Conservation (phyloP, 495 filamentous ascomycete genomes). For the Penicillium paradoxum region DNA sequence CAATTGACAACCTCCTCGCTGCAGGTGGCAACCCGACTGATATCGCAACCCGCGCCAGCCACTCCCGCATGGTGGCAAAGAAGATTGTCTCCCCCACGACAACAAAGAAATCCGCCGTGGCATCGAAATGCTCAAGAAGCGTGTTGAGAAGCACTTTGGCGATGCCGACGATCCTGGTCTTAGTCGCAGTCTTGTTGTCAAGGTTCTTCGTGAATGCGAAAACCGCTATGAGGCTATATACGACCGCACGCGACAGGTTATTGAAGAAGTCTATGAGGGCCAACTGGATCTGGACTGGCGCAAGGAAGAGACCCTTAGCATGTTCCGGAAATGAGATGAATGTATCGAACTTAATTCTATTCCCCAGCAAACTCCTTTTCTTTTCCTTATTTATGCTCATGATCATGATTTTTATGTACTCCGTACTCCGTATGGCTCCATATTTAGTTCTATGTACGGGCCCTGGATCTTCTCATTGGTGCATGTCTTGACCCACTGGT, state of each 20-base stretch:
- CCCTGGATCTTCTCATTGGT: not conserved
- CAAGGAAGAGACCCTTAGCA: constrained; percentile 50
- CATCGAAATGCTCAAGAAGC: constrained; percentile 77
- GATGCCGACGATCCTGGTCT: constrained; percentile 73
- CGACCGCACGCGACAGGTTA: constrained; percentile 61
- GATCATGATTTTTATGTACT: not conserved
- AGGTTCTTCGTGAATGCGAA: constrained; percentile 80
- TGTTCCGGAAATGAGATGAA: constrained; percentile 44
- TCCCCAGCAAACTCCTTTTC: constrained; percentile 3
- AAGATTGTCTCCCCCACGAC: constrained; percentile 79
- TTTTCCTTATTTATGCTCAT: constrained; percentile 1
- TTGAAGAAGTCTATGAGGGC: constrained; percentile 59
- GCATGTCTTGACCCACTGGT: constrained; percentile 13
- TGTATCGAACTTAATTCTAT: constrained; percentile 6
- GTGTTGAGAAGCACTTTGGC: constrained; percentile 94
- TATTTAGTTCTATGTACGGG: not conserved
- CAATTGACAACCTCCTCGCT: constrained; percentile 64
- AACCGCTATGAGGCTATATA: constrained; percentile 68
- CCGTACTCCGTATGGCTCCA: not conserved
- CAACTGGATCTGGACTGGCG: constrained; percentile 59
- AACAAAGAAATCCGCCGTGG: constrained; percentile 77
- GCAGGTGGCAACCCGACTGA: constrained; percentile 36
- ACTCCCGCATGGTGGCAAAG: constrained; percentile 74
- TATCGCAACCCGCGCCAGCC: constrained; percentile 69
- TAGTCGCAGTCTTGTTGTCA: constrained; percentile 63